A percentile compares a stretch with the other conserved stretches of the same genome.
Evolutionary conservation across 2,329 filamentous ascomycete species (phyloP).

Genomic region (Clonostachys sp.): DNA sequence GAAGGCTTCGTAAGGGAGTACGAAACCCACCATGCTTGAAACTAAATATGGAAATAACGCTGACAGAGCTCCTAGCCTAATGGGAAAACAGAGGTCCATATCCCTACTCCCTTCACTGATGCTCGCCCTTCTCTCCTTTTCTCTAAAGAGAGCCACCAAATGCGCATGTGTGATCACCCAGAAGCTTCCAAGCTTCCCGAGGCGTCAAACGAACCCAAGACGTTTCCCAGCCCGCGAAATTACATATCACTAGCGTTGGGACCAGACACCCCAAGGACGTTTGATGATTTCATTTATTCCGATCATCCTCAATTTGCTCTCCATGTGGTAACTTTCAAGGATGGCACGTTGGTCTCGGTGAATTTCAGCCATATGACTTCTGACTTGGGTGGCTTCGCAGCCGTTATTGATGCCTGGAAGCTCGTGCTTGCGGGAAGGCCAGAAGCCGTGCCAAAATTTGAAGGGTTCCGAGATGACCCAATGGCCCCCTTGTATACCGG

Average conservation of each 20-base stretch:
- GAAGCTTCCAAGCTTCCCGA: constrained; percentile 6
- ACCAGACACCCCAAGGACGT: not conserved
- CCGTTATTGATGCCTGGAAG: constrained; percentile 1
- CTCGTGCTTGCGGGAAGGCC: not conserved
- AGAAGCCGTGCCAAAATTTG: not conserved
- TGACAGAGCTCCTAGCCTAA: constrained; percentile 1
- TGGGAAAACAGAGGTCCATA: constrained; percentile 19
- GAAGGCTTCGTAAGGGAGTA: constrained; percentile 3
- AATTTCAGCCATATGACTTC: constrained; percentile 1
- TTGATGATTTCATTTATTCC: constrained; percentile 1
- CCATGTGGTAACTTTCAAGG: constrained; percentile 3
- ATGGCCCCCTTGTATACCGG: not conserved
- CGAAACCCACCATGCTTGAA: no score
- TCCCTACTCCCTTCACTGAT: constrained; percentile 16
- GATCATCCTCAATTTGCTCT: constrained; percentile 2
- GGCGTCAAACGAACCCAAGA: not conserved
- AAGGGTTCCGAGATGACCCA: not conserved
- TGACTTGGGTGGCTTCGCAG: not conserved
- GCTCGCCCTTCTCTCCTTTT: constrained; percentile 29
- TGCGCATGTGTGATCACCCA: constrained; percentile 29
- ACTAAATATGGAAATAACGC: not conserved
- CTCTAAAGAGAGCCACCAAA: constrained; percentile 24
- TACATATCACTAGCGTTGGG: not conserved
- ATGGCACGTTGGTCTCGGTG: constrained; percentile 3
- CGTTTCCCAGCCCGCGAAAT: not conserved